Evolutionary conservation across 75 land plant species (phyloP), one percentile per base, ranked within the genome.

Genomic region (Sequoiadendron giganteum): DNA sequence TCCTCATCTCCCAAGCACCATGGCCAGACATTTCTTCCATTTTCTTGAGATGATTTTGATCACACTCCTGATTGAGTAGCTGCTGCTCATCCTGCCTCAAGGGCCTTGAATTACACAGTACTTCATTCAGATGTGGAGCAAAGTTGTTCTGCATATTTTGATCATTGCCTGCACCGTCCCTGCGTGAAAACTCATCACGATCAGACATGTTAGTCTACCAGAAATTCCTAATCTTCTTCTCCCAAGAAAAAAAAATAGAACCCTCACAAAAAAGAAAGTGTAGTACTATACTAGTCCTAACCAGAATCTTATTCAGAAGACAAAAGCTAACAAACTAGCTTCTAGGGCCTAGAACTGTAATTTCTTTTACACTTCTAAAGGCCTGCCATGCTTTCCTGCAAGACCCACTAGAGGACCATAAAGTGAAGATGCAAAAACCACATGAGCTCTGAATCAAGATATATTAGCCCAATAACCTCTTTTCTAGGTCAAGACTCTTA

Each of bases 1-100:
- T 82, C 54, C 84, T 82, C 84, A 82, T 18, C 84, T 82, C 84
- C 84, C 84, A 82, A 43, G 34, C 52, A 47, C 47, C 43, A 52
- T 52, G 55, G 13, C 70, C 21, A 10, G 84, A n/a, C 47, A 82
- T 82, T 4, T 82, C 84, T 45, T 82, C 84, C 5, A 47, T 82
- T 82, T 82, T 82, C 84, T 47, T 82, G 6, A 82, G 54, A 82
- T 82, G 84, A 49, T 47, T 82, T n/a, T 82, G 84, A n/a, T 82
- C 84, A 28, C 49, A 82, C 47, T 45, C 45, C 47, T 47, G 84
- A 45, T 47, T 82, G 34, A 82, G 34, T 10, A 82, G 52, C 28
- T 82, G 54, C 84, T 28, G 49, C 47, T 82, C 84, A 43, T 82
- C 32, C 43, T 43, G 47, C 48, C 30, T 42, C 84, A 45, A 81